phyloP scores from a whole-genome alignment of 2,329 filamentous ascomycete species.

The Fusarium miscanthi region DNA sequence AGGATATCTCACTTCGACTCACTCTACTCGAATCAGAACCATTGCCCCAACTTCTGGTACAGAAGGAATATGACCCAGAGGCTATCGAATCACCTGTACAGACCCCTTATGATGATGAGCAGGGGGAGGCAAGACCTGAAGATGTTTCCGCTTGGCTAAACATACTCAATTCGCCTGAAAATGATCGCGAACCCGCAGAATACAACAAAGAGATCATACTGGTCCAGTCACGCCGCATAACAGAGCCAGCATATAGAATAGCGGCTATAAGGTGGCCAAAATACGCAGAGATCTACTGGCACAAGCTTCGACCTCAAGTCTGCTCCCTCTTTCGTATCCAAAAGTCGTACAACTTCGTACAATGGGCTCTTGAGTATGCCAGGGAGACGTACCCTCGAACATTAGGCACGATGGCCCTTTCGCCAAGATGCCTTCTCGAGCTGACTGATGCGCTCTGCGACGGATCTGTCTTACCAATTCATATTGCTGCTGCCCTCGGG shows the following conservation, averaged over 20 bases:
- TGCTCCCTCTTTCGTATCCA: slow-evolving; percentile 45
- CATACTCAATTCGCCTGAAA: slow-evolving; percentile 32
- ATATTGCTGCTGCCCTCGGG: slow-evolving; percentile 51
- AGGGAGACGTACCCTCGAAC: slow-evolving; percentile 45
- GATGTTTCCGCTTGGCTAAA: slow-evolving; percentile 38
- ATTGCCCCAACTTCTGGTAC: slow-evolving; percentile 25
- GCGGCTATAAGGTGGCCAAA: slow-evolving; percentile 46
- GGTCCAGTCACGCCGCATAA: slow-evolving; percentile 37
- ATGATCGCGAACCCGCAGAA: slow-evolving; percentile 46
- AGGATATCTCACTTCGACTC: slow-evolving; percentile 38
- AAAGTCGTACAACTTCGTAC: slow-evolving; percentile 48
- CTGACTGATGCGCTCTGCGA: slow-evolving; percentile 48
- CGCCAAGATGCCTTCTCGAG: slow-evolving; percentile 40
- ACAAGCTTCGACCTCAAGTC: slow-evolving; percentile 41
- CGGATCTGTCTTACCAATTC: slow-evolving; percentile 46
- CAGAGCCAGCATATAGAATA: slow-evolving; percentile 40
- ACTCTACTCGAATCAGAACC: slow-evolving; percentile 34
- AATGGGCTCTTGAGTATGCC: slow-evolving; percentile 53
- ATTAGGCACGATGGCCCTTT: slow-evolving; percentile 37
- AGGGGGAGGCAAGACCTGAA: slow-evolving; percentile 23
- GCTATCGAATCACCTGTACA: not conserved
- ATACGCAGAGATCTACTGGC: slow-evolving; percentile 46
- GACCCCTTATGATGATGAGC: slow-evolving; percentile 7
- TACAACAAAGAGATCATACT: slow-evolving; percentile 42
- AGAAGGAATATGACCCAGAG: slow-evolving; percentile 3